These are phyloP conservation scores for Arthromyces matolae DNA, from an alignment of 768 basidiomycete species.

Conservation along the genomic window DNA sequence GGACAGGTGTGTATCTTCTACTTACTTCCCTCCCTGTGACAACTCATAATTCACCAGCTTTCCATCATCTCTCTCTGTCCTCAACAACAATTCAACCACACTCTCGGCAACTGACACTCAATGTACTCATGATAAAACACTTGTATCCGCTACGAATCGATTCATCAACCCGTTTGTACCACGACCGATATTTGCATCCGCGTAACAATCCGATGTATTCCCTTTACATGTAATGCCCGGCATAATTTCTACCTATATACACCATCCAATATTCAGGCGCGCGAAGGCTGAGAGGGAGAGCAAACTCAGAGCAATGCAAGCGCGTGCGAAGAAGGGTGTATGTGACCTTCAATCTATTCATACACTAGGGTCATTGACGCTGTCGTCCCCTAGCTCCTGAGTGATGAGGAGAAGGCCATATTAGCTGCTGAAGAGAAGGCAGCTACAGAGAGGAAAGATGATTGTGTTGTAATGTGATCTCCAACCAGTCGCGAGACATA, in stretches of 20 bases:
- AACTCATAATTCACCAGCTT: conserved; percentile 67
- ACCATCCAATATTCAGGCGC: conserved; percentile 47
- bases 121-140: conserved; percentile 20
- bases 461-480: conserved; percentile 55
- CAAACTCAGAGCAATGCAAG: conserved; percentile 63
- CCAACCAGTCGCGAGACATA: neutral
- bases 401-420: conserved; percentile 59
- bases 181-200: conserved; percentile 61
- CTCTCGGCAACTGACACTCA: conserved; percentile 7
- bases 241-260: no score
- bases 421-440: conserved; percentile 51
- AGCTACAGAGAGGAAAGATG: conserved; percentile 40
- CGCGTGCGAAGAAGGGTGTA: conserved; percentile 74
- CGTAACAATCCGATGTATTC: conserved; percentile 35
- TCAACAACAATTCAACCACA: conserved; percentile 8
- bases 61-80: conserved; percentile 26
- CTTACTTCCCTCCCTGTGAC: conserved; percentile 34
- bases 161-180: conserved; percentile 56
- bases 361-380: neutral
- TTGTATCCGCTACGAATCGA: conserved; percentile 33
- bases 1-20: conserved; percentile 59
- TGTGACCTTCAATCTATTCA: conserved; percentile 23
- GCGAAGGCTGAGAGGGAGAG: conserved; percentile 75
- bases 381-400: conserved; percentile 41
- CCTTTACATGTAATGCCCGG: no score